A percentile compares a stretch with the other conserved stretches of the same genome.
Conservation (phyloP, 177 flowering plant species). For the Vitis hybrid region DNA sequence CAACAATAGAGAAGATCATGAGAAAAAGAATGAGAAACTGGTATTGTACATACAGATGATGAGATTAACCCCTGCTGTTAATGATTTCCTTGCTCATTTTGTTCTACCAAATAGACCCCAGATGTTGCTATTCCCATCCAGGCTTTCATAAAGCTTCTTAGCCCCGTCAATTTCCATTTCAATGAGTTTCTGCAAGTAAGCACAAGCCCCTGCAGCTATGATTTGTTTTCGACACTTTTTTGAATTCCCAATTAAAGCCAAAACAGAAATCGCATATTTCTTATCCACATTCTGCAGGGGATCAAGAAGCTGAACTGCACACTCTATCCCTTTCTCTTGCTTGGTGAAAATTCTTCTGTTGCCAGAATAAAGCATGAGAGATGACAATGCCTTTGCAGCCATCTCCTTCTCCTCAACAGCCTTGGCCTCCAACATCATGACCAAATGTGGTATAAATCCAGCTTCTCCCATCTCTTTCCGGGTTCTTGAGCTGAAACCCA, state of each 20-base stretch:
- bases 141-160: constrained; percentile 3
- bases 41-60: no score
- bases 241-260: not conserved
- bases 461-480: not conserved
- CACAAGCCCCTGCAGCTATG: not conserved
- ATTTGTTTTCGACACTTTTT: not conserved
- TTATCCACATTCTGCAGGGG: not conserved
- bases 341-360: not conserved
- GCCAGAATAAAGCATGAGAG: not conserved
- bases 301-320: constrained; percentile 1
- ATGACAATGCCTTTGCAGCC: not conserved
- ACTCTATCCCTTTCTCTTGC: not conserved
- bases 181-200: constrained; percentile 3
- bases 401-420: not conserved
- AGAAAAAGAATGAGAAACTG: no score
- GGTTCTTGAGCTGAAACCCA: not conserved
- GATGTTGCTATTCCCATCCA: not conserved
- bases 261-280: not conserved
- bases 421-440: not conserved
- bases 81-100: not conserved
- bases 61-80: no score
- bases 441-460: not conserved
- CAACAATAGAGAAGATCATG: no score
- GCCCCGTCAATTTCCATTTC: not conserved
- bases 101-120: constrained; percentile 2